phyloP scores from a whole-genome alignment of 495 filamentous ascomycete species.

The Tuber indicum region DNA sequence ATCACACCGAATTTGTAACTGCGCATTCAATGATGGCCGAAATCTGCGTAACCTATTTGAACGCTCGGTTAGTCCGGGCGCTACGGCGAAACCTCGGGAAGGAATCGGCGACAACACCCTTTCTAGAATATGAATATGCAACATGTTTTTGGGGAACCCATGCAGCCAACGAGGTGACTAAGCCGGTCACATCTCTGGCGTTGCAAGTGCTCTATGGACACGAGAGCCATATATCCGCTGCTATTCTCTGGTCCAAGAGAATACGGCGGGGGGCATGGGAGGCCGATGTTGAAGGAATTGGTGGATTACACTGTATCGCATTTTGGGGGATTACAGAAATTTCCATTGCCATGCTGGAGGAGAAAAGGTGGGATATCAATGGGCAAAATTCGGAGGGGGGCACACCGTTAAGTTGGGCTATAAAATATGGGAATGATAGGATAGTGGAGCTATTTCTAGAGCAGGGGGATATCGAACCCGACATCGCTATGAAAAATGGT shows the following conservation, averaged over 20 bases:
- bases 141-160: background rate
- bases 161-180: background rate
- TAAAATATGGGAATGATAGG: background rate
- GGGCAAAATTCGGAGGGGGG: too few relatives aligned
- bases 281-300: background rate
- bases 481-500: background rate
- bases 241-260: background rate
- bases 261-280: accelerated
- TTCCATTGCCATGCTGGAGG: background rate
- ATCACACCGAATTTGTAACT: background rate
- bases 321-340: background rate
- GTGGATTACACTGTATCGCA: background rate
- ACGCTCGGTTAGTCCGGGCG: background rate
- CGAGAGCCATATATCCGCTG: background rate
- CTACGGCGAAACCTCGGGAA: background rate
- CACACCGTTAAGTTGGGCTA: too few relatives aligned
- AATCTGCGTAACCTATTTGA: background rate
- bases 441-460: background rate
- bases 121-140: background rate
- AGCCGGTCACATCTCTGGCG: background rate
- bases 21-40: background rate
- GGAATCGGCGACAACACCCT: background rate
- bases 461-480: background rate
- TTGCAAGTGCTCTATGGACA: background rate
- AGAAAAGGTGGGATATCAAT: background rate